A percentile compares a stretch with the other conserved stretches of the same genome.
phyloP scores from a whole-genome alignment of 1,139 yeast species.

The Saccharomyces hybrid region DNA sequence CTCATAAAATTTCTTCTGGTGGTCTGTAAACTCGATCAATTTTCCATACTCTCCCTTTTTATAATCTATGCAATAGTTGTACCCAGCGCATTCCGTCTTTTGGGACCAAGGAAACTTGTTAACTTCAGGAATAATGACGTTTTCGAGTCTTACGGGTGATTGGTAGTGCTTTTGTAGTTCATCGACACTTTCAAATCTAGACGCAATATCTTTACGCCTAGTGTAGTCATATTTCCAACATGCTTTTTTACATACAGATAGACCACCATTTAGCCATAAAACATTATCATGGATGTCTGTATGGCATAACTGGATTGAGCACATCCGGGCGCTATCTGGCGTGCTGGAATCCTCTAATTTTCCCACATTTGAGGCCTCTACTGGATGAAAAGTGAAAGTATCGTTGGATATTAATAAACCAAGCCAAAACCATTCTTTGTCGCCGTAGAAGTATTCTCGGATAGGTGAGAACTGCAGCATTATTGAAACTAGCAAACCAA shows the following conservation, averaged over 20 bases:
- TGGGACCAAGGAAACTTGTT: not conserved
- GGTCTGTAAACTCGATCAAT: not conserved
- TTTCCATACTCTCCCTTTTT: not conserved
- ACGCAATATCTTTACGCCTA: slow-evolving; percentile 1
- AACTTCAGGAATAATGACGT: not conserved
- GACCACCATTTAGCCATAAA: slow-evolving; percentile 9
- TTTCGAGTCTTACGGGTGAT: not conserved
- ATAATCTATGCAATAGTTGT: not conserved
- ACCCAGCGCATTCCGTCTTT: not conserved
- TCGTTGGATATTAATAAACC: slow-evolving; percentile 29
- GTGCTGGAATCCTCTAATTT: not conserved
- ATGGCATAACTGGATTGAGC: slow-evolving; percentile 8
- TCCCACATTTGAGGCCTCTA: slow-evolving; percentile 6
- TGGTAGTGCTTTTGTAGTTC: not conserved
- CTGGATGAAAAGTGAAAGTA: slow-evolving; percentile 3
- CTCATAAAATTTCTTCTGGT: not conserved
- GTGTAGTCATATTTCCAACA: slow-evolving; percentile 4
- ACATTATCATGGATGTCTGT: slow-evolving; percentile 1
- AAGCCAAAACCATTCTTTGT: slow-evolving; percentile 51
- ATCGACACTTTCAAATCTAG: not conserved
- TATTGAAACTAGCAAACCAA: slow-evolving; percentile 37
- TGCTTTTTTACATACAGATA: slow-evolving; percentile 4
- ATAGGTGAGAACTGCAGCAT: slow-evolving; percentile 31
- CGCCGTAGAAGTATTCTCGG: slow-evolving; percentile 38
- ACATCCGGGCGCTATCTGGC: slow-evolving; percentile 1